Conservation (phyloP, 2,329 filamentous ascomycete species). For the Colletotrichum chlorophyti region DNA sequence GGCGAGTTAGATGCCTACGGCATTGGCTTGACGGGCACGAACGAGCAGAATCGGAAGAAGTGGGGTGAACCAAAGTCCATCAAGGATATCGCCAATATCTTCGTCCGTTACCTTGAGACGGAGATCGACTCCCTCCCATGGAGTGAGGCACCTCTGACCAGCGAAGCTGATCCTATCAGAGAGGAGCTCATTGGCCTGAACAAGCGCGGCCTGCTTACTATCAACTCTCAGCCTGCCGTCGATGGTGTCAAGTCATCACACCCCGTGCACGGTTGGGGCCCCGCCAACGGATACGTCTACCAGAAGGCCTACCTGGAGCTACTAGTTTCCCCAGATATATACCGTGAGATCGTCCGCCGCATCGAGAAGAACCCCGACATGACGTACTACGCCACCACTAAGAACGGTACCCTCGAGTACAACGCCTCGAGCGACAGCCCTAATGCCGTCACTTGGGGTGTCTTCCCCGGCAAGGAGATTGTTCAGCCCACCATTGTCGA, state of each 20-base stretch:
- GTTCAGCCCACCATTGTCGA: constrained; percentile 99
- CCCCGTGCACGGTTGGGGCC: constrained; percentile 91
- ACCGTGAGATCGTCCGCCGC: constrained; percentile 77
- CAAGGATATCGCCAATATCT: constrained; percentile 81
- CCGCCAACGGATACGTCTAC: constrained; percentile 94
- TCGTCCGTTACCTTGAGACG: constrained; percentile 84
- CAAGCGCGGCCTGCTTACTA: constrained; percentile 84
- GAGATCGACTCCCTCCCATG: constrained; percentile 86
- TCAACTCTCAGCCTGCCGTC: constrained; percentile 97
- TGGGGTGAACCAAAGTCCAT: constrained; percentile 88
- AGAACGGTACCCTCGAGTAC: constrained; percentile 76
- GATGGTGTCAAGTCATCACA: constrained; percentile 89
- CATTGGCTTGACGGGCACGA: constrained; percentile 91
- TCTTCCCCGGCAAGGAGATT: constrained; percentile 98
- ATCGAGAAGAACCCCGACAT: constrained; percentile 81
- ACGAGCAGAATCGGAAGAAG: constrained; percentile 92
- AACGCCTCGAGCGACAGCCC: constrained; percentile 87
- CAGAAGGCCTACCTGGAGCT: constrained; percentile 98
- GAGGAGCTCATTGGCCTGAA: constrained; percentile 82
- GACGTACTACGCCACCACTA: constrained; percentile 94
- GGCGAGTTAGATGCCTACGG: constrained; percentile 95
- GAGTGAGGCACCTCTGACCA: constrained; percentile 88
- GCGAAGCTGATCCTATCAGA: constrained; percentile 81
- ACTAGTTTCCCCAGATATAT: constrained; percentile 80
- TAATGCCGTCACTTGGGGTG: constrained; percentile 99